Evolutionary conservation across 2,329 filamentous ascomycete species (phyloP).

Genomic region (Aspergillus sp.): DNA sequence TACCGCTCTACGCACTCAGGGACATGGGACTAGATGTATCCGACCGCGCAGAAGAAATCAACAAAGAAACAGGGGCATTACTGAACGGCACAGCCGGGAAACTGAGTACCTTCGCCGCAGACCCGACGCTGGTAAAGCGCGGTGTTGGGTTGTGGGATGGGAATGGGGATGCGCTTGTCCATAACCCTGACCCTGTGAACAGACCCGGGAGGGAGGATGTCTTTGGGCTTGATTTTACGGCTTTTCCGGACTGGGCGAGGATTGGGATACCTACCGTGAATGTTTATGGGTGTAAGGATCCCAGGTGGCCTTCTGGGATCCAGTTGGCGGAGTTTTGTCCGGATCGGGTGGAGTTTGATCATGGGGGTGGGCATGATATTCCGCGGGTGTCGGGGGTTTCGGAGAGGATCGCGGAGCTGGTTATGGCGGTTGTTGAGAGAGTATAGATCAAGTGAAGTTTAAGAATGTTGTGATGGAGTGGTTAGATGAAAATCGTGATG

Average conservation of each 20-base stretch:
- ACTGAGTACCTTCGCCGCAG: not conserved
- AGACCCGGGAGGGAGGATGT: not conserved
- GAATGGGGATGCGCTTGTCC: not conserved
- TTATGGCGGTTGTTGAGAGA: not conserved
- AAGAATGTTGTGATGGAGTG: not conserved
- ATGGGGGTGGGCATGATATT: conserved; percentile 8
- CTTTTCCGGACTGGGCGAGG: not conserved
- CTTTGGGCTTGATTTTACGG: conserved; percentile 3
- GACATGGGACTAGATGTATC: not conserved
- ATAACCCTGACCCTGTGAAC: not conserved
- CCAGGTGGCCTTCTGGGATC: not conserved
- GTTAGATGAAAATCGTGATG: not conserved
- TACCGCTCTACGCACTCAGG: not conserved
- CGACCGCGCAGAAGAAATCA: not conserved
- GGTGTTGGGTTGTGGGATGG: not conserved
- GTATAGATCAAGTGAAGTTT: not conserved
- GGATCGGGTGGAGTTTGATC: conserved; percentile 1
- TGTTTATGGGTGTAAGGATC: conserved; percentile 5
- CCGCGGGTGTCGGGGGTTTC: not conserved
- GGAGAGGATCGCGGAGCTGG: not conserved
- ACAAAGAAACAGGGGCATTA: not conserved
- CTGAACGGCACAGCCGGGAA: not conserved
- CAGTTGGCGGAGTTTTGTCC: conserved; percentile 7
- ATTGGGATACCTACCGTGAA: not conserved
- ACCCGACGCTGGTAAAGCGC: not conserved